Evolutionary conservation across 202 grass and related monocot genomes (phyloP).

Genomic region (Schoenoplectus tabernaemontani): DNA sequence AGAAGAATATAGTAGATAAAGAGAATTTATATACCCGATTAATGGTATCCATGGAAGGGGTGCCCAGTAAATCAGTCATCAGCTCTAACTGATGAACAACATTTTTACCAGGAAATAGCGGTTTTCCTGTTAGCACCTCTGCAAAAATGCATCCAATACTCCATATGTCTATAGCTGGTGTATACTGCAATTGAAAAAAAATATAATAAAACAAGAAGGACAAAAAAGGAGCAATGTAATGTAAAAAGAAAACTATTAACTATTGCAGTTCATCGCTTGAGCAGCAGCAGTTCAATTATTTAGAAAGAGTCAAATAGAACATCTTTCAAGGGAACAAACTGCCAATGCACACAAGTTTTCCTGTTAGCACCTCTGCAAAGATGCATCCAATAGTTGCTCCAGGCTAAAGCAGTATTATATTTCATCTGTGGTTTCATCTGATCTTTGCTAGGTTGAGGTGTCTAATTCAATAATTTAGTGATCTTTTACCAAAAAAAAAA

Average conservation of each 20-base stretch:
- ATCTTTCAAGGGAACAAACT: conserved; percentile 3
- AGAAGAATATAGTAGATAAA: too few relatives aligned
- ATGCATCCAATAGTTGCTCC: neutral
- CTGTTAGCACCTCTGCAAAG: neutral
- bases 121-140: conserved; percentile 90
- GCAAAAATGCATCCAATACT: conserved; percentile 99
- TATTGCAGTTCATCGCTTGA: neutral
- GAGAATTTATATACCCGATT: conserved; percentile 53
- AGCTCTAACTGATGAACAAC: conserved; percentile 98
- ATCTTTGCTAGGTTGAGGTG: neutral
- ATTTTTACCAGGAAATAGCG: conserved; percentile 99
- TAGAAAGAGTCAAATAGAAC: neutral
- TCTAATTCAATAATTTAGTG: neutral
- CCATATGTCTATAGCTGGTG: conserved; percentile 97
- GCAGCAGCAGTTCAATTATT: neutral
- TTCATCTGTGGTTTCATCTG: neutral
- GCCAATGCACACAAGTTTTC: neutral
- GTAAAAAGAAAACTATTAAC: neutral
- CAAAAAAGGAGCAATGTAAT: neutral
- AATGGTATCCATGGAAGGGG: conserved; percentile 86
- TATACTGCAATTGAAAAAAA: conserved; percentile 62
- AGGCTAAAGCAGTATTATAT: neutral
- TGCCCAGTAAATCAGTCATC: conserved; percentile 98
- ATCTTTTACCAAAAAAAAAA: neutral
- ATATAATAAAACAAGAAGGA: neutral